phyloP scores from a whole-genome alignment of 2,329 filamentous ascomycete genomes.

The Hypoxylon sp. region DNA sequence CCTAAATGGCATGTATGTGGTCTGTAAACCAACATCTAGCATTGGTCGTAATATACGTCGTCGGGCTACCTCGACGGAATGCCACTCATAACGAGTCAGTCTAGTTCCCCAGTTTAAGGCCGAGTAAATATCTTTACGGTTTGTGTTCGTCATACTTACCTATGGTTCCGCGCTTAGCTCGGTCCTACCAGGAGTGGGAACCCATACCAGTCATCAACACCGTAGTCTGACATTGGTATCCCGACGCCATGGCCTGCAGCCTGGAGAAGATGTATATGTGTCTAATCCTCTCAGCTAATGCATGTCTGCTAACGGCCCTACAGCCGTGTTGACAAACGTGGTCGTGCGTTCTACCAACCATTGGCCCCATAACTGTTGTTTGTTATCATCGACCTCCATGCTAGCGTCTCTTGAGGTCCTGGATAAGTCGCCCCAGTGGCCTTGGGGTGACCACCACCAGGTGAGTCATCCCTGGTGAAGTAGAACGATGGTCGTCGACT shows the following conservation, averaged over 20 bases:
- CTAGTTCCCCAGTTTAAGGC: background rate
- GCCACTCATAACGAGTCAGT: background rate
- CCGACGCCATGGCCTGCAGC: background rate
- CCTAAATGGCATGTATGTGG: background rate
- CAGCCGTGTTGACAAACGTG: conserved; percentile 11
- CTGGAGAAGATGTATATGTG: background rate
- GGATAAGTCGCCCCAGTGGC: background rate
- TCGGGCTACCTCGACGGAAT: background rate
- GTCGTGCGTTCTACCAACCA: conserved; percentile 11
- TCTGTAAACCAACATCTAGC: background rate
- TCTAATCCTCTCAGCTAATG: conserved; percentile 8
- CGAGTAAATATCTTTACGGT: conserved; percentile 6
- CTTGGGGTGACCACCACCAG: background rate
- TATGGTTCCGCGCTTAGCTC: background rate
- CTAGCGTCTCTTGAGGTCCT: background rate
- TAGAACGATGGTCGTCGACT: background rate
- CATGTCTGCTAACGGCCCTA: background rate
- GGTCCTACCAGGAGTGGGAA: background rate
- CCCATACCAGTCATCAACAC: background rate
- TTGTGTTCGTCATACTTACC: background rate
- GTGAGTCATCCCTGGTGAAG: background rate
- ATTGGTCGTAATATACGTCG: background rate
- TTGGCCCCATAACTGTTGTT: background rate
- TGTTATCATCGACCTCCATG: conserved; percentile 1
- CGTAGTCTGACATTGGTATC: background rate